phyloP scores from a whole-genome alignment of 2,329 filamentous ascomycete species.

The Claviceps maximensis region DNA sequence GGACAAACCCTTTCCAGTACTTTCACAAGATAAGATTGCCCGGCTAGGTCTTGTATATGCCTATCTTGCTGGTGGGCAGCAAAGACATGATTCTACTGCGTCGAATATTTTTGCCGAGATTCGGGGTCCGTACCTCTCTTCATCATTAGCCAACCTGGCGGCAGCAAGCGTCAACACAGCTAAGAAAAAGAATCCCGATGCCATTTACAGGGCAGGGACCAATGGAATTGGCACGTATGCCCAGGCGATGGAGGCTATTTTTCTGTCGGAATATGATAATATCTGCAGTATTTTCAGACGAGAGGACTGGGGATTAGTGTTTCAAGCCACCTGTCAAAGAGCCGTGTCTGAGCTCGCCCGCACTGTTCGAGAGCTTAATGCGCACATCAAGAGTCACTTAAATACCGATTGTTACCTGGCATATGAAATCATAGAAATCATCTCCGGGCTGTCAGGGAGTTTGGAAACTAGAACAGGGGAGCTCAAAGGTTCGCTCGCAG shows the following conservation, averaged over 20 bases:
- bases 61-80: conserved; percentile 53
- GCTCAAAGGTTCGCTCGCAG: conserved; percentile 68
- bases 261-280: conserved; percentile 80
- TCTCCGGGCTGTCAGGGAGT: conserved; percentile 64
- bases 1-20: conserved; percentile 66
- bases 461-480: conserved; percentile 76
- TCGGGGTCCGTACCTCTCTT: conserved; percentile 72
- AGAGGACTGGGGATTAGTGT: conserved; percentile 70
- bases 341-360: conserved; percentile 71
- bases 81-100: conserved; percentile 52
- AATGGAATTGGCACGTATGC: conserved; percentile 89
- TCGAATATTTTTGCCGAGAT: conserved; percentile 76
- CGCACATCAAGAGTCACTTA: conserved; percentile 75
- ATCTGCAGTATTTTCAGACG: conserved; percentile 75
- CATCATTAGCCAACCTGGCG: conserved; percentile 72
- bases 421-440: conserved; percentile 88
- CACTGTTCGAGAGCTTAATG: conserved; percentile 78
- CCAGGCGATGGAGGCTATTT: conserved; percentile 74
- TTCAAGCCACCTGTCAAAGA: conserved; percentile 65
- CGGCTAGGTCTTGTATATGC: conserved; percentile 66
- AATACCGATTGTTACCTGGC: conserved; percentile 87
- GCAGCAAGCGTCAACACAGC: conserved; percentile 73
- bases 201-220: conserved; percentile 74
- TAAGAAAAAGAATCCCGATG: conserved; percentile 68
- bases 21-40: conserved; percentile 64